Conservation (phyloP, 106 monocot species). For the Triglochin maritima region DNA sequence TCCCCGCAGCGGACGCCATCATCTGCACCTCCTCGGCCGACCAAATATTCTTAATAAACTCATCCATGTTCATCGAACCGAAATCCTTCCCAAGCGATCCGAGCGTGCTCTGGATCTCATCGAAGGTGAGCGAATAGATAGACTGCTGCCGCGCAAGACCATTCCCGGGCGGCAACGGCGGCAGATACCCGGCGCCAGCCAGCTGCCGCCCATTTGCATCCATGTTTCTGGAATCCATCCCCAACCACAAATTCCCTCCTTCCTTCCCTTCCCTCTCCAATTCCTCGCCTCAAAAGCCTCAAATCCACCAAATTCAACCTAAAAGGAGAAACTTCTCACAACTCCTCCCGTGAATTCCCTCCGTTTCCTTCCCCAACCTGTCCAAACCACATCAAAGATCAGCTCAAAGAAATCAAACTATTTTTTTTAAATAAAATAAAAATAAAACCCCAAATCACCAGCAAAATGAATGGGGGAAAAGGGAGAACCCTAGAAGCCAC, state of each 20-base stretch:
- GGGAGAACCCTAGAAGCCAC: too few relatives aligned
- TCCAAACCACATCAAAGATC: too few relatives aligned
- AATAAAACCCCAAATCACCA: too few relatives aligned
- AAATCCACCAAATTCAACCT: neutral
- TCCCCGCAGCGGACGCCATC: conserved; percentile 12
- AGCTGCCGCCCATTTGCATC: neutral
- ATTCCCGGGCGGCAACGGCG: neutral
- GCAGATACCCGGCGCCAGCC: neutral
- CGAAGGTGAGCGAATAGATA: conserved; percentile 59
- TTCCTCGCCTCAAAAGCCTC: neutral
- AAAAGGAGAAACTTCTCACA: too few relatives aligned
- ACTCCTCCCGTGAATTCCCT: too few relatives aligned
- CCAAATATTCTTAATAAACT: conserved; percentile 71
- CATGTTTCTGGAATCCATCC: neutral
- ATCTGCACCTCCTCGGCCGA: conserved; percentile 67
- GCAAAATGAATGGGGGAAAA: too few relatives aligned
- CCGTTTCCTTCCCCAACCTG: too few relatives aligned
- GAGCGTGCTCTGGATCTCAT: conserved; percentile 64
- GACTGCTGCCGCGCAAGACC: conserved; percentile 44
- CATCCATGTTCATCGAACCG: conserved; percentile 92
- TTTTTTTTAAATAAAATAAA: too few relatives aligned
- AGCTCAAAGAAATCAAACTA: too few relatives aligned
- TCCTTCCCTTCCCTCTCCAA: neutral
- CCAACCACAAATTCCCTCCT: neutral
- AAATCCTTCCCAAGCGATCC: conserved; percentile 56